phyloP scores from a whole-genome alignment of 192 early-diverging fungal genomes.

The Spizellomyces punctatus region DNA sequence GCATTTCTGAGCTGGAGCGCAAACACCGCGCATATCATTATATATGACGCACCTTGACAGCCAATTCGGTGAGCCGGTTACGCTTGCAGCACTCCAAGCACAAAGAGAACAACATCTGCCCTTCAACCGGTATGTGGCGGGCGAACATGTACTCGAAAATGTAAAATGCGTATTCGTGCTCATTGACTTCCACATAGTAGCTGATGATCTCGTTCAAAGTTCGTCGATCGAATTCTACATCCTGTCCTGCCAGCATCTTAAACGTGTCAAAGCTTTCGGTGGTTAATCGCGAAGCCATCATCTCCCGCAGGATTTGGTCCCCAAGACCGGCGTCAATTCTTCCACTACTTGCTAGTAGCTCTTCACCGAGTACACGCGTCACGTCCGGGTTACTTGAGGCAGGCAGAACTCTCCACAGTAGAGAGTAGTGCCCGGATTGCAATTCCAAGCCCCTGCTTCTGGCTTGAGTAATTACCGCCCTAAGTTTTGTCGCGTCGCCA shows the following conservation, averaged over 20 bases:
- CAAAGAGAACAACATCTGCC: neutral
- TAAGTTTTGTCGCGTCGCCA: neutral
- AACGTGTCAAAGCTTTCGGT: neutral
- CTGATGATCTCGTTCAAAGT: neutral
- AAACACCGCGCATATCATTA: no score
- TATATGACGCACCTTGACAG: neutral
- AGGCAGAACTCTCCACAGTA: neutral
- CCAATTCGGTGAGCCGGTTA: neutral
- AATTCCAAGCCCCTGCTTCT: neutral
- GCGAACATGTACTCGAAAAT: neutral
- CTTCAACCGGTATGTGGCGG: neutral
- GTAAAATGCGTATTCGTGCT: neutral
- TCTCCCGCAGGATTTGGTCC: neutral
- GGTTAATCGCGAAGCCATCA: neutral
- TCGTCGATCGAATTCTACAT: neutral
- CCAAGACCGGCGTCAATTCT: neutral
- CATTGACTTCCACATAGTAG: neutral
- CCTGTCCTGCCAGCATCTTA: neutral
- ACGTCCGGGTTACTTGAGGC: neutral
- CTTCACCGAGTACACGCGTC: neutral
- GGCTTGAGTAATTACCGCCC: neutral
- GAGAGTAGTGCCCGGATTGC: neutral
- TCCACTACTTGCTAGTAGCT: neutral
- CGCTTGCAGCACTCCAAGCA: neutral
- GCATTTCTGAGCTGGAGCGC: no score